These are phyloP conservation scores for Aspergillus sojae DNA, from an alignment of 2,329 filamentous ascomycete species.

Conservation along the genomic window DNA sequence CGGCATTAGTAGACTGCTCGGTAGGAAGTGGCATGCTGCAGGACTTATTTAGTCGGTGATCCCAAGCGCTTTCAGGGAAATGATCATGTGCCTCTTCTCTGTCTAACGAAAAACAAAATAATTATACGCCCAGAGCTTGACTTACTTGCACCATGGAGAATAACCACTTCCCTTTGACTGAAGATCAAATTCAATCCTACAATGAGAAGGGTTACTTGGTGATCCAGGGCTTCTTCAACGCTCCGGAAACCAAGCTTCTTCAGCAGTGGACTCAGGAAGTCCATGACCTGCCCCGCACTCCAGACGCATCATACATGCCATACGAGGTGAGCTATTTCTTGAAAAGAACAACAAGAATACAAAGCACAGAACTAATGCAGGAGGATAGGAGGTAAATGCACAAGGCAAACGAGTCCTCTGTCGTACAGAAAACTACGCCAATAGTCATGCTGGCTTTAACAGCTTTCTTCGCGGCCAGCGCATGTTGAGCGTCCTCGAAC, in stretches of 20 bases:
- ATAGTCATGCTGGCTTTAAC: conserved; percentile 37
- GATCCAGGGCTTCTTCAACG: conserved; percentile 26
- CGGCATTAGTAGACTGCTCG: not conserved
- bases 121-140: not conserved
- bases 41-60: conserved; percentile 8
- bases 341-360: not conserved
- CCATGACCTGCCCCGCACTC: conserved; percentile 35
- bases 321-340: conserved; percentile 28
- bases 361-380: not conserved
- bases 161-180: conserved; percentile 20
- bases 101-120: not conserved
- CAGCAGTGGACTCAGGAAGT: conserved; percentile 40
- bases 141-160: conserved; percentile 22
- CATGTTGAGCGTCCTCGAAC: conserved; percentile 32
- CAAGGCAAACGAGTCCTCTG: conserved; percentile 35
- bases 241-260: conserved; percentile 21
- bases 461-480: conserved; percentile 39
- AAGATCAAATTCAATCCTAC: conserved; percentile 29
- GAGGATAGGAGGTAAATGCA: conserved; percentile 31
- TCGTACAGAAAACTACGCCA: conserved; percentile 39
- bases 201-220: conserved; percentile 34
- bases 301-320: conserved; percentile 35
- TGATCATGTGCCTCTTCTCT: conserved; percentile 1
- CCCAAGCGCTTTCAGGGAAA: conserved; percentile 5
- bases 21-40: not conserved